Percentiles rank a stretch among this genome's conserved stretches.
Conservation (phyloP, 139 green algal genomes). For the Gonium pectorale region DNA sequence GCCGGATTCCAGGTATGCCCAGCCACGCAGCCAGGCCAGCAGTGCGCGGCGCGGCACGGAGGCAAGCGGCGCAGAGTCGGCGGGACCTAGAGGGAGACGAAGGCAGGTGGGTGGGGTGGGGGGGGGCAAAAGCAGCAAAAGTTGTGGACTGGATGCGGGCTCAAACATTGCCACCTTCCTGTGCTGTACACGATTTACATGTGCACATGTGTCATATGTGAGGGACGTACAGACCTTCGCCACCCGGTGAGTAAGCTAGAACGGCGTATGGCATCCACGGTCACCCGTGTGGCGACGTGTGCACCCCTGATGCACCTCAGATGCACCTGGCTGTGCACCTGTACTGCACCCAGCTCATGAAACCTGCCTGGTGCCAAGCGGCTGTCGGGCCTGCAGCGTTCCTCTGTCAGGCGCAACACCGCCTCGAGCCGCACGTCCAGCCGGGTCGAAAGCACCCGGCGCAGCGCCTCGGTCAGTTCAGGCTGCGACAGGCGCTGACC, state of each 20-base stretch:
- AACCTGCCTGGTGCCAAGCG: background rate
- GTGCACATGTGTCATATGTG: no score
- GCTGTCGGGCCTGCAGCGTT: background rate
- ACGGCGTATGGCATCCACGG: no score
- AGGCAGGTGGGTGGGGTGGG: background rate
- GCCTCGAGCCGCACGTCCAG: background rate
- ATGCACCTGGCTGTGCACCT: no score
- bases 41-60: background rate
- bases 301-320: no score
- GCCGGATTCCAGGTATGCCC: conserved; percentile 34
- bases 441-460: background rate
- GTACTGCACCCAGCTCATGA: no score
- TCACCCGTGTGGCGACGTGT: no score
- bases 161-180: no score
- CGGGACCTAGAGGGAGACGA: background rate
- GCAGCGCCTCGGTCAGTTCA: background rate
- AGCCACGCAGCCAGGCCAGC: conserved; percentile 35
- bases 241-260: no score
- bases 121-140: background rate
- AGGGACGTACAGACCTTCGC: no score
- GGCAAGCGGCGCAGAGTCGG: background rate
- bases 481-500: background rate
- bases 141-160: background rate
- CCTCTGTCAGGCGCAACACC: no score
- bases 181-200: no score